phyloP scores from a whole-genome alignment of 176 grass and related monocot species.

The Thinopyrum elongatum region DNA sequence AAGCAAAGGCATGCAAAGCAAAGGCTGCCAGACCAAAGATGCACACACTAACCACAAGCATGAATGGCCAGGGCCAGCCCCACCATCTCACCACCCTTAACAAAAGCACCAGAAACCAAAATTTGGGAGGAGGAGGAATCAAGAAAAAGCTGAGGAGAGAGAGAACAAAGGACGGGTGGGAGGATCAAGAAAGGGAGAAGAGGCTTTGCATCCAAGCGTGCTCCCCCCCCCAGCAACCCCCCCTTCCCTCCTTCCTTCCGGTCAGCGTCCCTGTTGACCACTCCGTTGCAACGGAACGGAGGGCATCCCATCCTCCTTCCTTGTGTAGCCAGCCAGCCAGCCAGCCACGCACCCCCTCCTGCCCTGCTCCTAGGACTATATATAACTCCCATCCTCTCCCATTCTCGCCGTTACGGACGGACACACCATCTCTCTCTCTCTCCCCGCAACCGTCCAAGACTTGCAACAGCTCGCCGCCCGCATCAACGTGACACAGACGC shows the following conservation, averaged over 20 bases:
- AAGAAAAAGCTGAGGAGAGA: not conserved
- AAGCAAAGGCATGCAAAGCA: constrained; percentile 29
- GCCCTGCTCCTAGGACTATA: constrained; percentile 9
- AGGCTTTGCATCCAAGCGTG: constrained; percentile 55
- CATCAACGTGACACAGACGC: not conserved
- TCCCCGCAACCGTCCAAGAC: not conserved
- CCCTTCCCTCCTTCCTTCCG: not conserved
- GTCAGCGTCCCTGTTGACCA: constrained; percentile 57
- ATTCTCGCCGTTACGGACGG: constrained; percentile 42
- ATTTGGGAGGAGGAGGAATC: not conserved
- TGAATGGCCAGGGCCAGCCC: constrained; percentile 16
- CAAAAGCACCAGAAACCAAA: not conserved
- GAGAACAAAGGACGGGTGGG: not conserved
- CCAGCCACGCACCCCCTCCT: not conserved
- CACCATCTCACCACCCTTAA: not conserved
- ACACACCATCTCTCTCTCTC: not conserved
- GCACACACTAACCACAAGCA: constrained; percentile 47
- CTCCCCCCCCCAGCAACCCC: constrained; percentile 47
- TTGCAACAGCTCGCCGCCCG: not conserved
- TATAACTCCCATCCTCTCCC: constrained; percentile 24
- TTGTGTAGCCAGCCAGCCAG: too few relatives aligned
- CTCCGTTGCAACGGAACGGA: constrained; percentile 30
- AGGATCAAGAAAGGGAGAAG: constrained; percentile 44
- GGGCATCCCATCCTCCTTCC: not conserved
- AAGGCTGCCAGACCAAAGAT: constrained; percentile 24